Base-by-base conservation (phyloP, 2,329 filamentous ascomycete species). In the Lachnellula willkommii region DNA sequence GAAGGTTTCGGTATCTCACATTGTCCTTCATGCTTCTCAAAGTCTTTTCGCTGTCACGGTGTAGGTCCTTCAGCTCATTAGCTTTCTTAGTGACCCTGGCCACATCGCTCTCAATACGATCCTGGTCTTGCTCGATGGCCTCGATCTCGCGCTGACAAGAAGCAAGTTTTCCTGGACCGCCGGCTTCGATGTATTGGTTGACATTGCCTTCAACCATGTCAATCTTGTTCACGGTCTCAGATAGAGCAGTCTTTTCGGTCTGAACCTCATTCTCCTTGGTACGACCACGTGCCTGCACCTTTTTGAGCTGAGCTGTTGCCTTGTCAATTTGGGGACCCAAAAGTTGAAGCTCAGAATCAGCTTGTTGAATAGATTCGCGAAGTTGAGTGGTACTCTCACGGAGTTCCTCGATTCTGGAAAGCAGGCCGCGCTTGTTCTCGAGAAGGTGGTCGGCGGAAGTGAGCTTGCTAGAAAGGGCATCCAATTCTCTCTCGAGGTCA, bases 21-120 rank as follows among this genome's bases (percentile, higher is more conserved):
- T 99, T 99, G 69, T 97, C 91, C 22, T 79, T 79, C 64, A 99
- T 96, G 61, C 89, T 91, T 65, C 89, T 87, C 73, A 91, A 93
- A 54, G 86, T 92, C 56, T 86, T 84, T 61, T 92, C 88, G 55
- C 89, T 88, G 66, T 91, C 90, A 64, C 85, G 83, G 51, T 92
- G 80, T 52, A 90, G 86, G 49, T 88, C 82, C 61, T 88, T 87
- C 50, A 96, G 79, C 63, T 85, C 85, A 71, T 95, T 94, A 58
- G 89, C 84, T 54, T 87, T 81, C 24, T 80, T 77, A 2, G 85
- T 87, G 52, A 94, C 75, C 47, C 83, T 76, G 12, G 74, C 74
- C 66, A 89, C 84, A 61, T 94, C 88, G 17, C 75, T 76, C 65
- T 95, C 88, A 14, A 87, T 76, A 17, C 76, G 76, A 40, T 77